Base-by-base conservation (phyloP, 1,284 basidiomycete species). In the Fistulina hepatica region DNA sequence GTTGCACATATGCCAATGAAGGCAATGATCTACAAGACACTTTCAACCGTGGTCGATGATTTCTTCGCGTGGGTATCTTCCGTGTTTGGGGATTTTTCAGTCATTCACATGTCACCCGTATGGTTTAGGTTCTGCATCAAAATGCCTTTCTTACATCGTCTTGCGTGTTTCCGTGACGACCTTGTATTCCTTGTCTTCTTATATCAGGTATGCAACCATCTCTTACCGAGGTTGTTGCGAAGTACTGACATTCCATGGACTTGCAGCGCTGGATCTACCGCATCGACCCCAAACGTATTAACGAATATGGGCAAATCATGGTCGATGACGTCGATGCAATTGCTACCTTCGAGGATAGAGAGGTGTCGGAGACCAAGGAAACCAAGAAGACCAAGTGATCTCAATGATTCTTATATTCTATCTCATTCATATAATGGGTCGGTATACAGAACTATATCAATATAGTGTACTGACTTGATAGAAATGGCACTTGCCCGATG, bases 1-100 rank as follows among this genome's bases (percentile, higher is more conserved):
- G 88, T 91, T 25, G 81, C 89, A 25, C 90, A 93, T 54, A 89
- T 93, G 81, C 88, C 86, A 8, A 89, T 93, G 79, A 95, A 93
- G 61, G 88, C 93, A 3, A 92, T 97, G 83, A 79, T 93, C 46
- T 97, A 89, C 71, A 95, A 95, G 65, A 82, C 86, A 3, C 64
- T 92, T 35, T 82, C 81, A 21, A 90, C 88, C 2, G 83, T 89
- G 38, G 85, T 95, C 21, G 92, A 97, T 60, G 92, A 95, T 61
- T 73, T 94, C 48, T 93, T 92, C 60, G 86, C 84, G 77, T 88
- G 66, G 47, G 75, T 54, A 32, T 38, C 48, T 25, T 16, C 11
- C 28, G 13, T 24, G 40, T 34, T 22, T 39, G 30, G 19, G n/a
- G n/a, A n/a, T n/a, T n/a, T 12, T 27, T 16, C 43, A 16, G 26